Evolutionary conservation across 2,329 filamentous ascomycete species (phyloP), one percentile per base, ranked within the genome.

Genomic region (Cytospora mali): DNA sequence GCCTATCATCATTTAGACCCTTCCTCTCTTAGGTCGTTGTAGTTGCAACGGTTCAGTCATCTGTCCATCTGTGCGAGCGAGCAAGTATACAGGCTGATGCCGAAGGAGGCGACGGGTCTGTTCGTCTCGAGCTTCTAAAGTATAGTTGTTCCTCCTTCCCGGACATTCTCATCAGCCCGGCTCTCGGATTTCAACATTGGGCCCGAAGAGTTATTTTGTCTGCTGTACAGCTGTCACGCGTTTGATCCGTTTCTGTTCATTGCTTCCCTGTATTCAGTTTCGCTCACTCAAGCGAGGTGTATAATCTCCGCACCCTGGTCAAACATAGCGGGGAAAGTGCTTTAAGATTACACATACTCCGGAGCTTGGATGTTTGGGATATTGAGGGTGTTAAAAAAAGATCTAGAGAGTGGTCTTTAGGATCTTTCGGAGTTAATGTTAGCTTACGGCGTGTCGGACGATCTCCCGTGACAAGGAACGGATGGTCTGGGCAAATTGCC

Each of bases 381-480:
- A 23, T 27, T 28, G 57, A 39, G n/a, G 42, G 6, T 11, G 21
- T 29, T 18, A 46, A 3, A 21, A 52, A 23, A 6, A 48, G n/a
- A 21, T 10, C 42, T 14, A 23, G 52, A 49, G 57, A 33, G 51
- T 33, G n/a, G n/a, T 10, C 21, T 39, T 46, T 33, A 59, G 57
- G 57, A 49, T 53, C 49, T 25, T 21, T 33, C 57, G 57, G 57
- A 59, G 25, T 50, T 59, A 53, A 46, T 28, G 18, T 28, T 59
- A 59, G 57, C 49, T 50, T 59, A 31, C 49, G 42, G 31, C 49
- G 52, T n/a, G n/a, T 16, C 33, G 18, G 33, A 31, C 23, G 25
- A 23, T 49, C 49, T 46, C 52, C 27, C 49, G 46, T 27, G 31
- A 51, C 57, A 59, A 59, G 57, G 49, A 53, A 27, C 14, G 25